Conservation (phyloP, 2,329 filamentous ascomycete genomes). For the Microcyclospora tardicrescens region DNA sequence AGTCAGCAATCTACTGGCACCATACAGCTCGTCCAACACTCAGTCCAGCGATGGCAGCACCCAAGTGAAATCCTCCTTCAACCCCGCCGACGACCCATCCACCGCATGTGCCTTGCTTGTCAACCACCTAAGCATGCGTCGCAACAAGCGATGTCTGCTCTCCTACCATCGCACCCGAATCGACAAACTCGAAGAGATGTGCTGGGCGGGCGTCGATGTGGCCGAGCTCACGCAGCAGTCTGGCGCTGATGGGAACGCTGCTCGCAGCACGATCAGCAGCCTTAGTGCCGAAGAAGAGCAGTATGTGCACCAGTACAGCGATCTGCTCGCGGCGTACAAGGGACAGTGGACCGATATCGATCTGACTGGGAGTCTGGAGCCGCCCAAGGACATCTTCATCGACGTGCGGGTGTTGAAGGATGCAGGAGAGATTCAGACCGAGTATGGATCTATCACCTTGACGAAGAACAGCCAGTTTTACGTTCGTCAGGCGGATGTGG, state of each 20-base stretch:
- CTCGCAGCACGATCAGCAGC: slow-evolving; percentile 10
- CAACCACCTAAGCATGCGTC: slow-evolving; percentile 85
- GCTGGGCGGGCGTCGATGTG: slow-evolving; percentile 81
- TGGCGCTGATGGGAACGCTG: not conserved
- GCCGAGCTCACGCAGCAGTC: slow-evolving; percentile 45
- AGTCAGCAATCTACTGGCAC: slow-evolving; percentile 63
- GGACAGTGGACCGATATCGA: slow-evolving; percentile 98
- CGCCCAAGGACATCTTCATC: slow-evolving; percentile 90
- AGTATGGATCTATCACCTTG: slow-evolving; percentile 95
- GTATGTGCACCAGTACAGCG: slow-evolving; percentile 82
- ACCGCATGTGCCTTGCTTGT: slow-evolving; percentile 81
- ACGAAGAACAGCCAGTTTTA: slow-evolving; percentile 98
- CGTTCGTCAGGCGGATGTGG: slow-evolving; percentile 88
- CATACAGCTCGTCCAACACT: slow-evolving; percentile 47
- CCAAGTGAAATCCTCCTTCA: slow-evolving; percentile 56
- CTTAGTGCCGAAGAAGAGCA: slow-evolving; percentile 94
- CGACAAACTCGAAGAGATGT: slow-evolving; percentile 84
- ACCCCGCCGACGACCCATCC: slow-evolving; percentile 69
- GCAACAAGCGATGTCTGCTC: slow-evolving; percentile 89
- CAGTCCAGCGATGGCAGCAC: slow-evolving; percentile 15
- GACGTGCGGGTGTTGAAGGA: slow-evolving; percentile 93
- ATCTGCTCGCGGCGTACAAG: slow-evolving; percentile 90
- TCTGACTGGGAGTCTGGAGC: slow-evolving; percentile 82
- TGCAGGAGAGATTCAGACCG: slow-evolving; percentile 95
- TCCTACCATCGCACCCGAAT: slow-evolving; percentile 86